Evolutionary conservation across 2,329 filamentous ascomycete genomes (phyloP).

Genomic region (Cercospora zeae-maydis): DNA sequence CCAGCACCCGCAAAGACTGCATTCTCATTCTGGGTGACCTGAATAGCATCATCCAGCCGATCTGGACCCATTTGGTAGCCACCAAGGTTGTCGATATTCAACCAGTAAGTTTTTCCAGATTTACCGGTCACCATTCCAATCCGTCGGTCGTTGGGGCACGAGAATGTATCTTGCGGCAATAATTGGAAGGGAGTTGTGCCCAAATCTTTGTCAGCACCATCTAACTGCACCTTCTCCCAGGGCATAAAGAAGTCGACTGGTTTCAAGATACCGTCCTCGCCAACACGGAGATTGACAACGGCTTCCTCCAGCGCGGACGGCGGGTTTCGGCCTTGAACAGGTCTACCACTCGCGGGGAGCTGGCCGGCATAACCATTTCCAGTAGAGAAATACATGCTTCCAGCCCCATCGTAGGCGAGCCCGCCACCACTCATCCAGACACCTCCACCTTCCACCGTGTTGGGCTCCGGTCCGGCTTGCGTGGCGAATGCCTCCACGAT

Average conservation of each 20-base stretch:
- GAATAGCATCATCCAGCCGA: conserved; percentile 13
- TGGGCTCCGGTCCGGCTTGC: conserved; percentile 5
- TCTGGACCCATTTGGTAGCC: conserved; percentile 14
- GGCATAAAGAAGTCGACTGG: conserved; percentile 16
- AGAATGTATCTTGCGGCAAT: conserved; percentile 9
- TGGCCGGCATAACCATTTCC: conserved; percentile 12
- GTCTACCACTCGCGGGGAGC: conserved; percentile 7
- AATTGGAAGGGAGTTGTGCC: conserved; percentile 12
- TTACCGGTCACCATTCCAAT: conserved; percentile 16
- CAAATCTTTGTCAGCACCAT: conserved; percentile 15
- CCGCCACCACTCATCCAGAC: conserved; percentile 15
- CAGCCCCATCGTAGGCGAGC: conserved; percentile 13
- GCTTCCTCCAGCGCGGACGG: conserved; percentile 13
- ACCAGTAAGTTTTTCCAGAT: conserved; percentile 11
- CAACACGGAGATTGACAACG: conserved; percentile 7
- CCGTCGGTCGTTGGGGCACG: conserved; percentile 7
- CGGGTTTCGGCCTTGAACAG: conserved; percentile 9
- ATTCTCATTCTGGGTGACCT: conserved; percentile 13
- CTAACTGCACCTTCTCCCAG: conserved; percentile 12
- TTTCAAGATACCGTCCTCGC: conserved; percentile 2
- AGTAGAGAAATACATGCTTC: conserved; percentile 13
- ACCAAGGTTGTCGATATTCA: conserved; percentile 10
- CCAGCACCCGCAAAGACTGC: conserved; percentile 10
- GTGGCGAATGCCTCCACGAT: conserved; percentile 12
- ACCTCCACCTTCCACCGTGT: conserved; percentile 9